Conservation (phyloP, 106 monocot genomes). For the Chionographis japonica region DNA sequence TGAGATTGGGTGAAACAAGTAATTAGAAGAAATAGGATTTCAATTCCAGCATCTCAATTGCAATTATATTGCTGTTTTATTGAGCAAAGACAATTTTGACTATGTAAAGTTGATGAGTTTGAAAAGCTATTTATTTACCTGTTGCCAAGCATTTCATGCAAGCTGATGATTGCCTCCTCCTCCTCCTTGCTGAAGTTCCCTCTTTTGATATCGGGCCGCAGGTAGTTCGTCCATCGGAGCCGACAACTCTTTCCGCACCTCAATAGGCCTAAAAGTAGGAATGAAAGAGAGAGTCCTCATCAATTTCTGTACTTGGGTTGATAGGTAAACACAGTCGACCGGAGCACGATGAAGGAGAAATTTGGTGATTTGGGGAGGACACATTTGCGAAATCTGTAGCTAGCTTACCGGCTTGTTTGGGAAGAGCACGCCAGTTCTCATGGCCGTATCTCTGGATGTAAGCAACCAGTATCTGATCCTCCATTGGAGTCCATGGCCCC, state of each 20-base stretch:
- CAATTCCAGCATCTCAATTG: too few relatives aligned
- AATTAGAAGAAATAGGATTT: too few relatives aligned
- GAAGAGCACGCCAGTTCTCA: slow-evolving; percentile 52
- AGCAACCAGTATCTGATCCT: slow-evolving; percentile 39
- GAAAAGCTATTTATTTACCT: slow-evolving; percentile 14
- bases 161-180: slow-evolving; percentile 47
- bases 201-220: slow-evolving; percentile 63
- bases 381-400: too few relatives aligned
- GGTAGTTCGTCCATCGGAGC: slow-evolving; percentile 65
- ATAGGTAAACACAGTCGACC: too few relatives aligned
- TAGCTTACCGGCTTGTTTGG: slow-evolving; percentile 42
- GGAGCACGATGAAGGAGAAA: too few relatives aligned
- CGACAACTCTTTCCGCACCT: slow-evolving; percentile 77
- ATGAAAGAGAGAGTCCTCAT: too few relatives aligned
- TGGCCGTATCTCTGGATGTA: slow-evolving; percentile 39
- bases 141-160: slow-evolving; percentile 51
- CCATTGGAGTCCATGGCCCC: slow-evolving; percentile 49
- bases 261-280: slow-evolving; percentile 30
- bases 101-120: too few relatives aligned
- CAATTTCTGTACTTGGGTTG: too few relatives aligned
- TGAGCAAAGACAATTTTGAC: too few relatives aligned
- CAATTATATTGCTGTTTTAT: too few relatives aligned
- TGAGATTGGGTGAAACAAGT: too few relatives aligned
- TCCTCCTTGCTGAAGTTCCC: slow-evolving; percentile 68
- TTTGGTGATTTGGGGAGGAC: too few relatives aligned